A percentile compares a stretch with the other conserved stretches of the same genome.
Evolutionary conservation across 306 rosid species (phyloP).

Genomic region (Ceratonia siliqua): DNA sequence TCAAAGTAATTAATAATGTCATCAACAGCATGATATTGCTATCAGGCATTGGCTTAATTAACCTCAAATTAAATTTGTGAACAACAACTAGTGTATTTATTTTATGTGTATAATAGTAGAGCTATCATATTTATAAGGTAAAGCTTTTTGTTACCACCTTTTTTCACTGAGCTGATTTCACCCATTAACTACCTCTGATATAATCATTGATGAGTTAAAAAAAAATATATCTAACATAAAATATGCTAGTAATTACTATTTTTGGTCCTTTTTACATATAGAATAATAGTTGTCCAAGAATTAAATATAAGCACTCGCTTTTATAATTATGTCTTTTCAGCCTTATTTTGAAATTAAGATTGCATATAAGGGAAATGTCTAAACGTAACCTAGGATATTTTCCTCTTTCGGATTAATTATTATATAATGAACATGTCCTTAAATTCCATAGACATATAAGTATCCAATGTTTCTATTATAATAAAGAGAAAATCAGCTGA

Average conservation of each 20-base stretch:
- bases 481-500: constrained; percentile 14
- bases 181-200: neutral
- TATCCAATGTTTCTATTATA: constrained; percentile 23
- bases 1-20: constrained; percentile 18
- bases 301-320: constrained; percentile 7
- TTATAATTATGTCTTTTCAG: constrained; percentile 6
- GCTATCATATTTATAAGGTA: constrained; percentile 7
- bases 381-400: constrained; percentile 28
- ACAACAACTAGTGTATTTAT: neutral
- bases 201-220: neutral
- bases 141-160: constrained; percentile 1
- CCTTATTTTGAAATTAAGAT: neutral
- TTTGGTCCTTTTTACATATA: neutral
- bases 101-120: neutral
- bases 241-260: neutral
- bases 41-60: neutral
- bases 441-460: neutral
- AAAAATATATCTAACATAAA: neutral
- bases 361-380: constrained; percentile 3
- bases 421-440: constrained; percentile 15
- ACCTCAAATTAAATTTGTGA: constrained; percentile 5
- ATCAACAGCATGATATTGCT: neutral
- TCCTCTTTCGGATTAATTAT: constrained; percentile 22
- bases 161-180: neutral
- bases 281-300: neutral